Evolutionary conservation across 2,329 filamentous ascomycete genomes (phyloP).

Genomic region (Cladophialophora immunda): DNA sequence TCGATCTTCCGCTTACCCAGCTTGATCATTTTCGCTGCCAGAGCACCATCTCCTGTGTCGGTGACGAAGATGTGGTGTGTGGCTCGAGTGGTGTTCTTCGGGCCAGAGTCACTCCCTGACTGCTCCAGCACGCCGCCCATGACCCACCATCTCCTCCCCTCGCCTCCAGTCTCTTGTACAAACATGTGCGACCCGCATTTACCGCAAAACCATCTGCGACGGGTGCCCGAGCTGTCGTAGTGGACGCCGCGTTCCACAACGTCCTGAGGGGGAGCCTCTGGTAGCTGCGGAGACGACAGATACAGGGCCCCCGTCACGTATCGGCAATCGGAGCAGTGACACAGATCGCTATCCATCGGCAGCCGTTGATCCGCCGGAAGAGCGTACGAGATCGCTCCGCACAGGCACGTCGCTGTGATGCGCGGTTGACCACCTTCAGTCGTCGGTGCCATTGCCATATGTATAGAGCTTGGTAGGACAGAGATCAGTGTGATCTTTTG

Average conservation of each 20-base stretch:
- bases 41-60: constrained; percentile 12
- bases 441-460: not conserved
- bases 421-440: not conserved
- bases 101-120: not conserved
- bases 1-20: not conserved
- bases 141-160: constrained; percentile 1
- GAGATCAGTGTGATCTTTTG: not conserved
- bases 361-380: not conserved
- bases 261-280: not conserved
- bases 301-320: constrained; percentile 6
- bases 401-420: constrained; percentile 4
- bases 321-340: constrained; percentile 9
- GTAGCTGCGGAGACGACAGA: not conserved
- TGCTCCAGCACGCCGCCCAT: constrained; percentile 8
- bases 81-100: not conserved
- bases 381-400: constrained; percentile 3
- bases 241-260: not conserved
- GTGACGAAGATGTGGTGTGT: constrained; percentile 7
- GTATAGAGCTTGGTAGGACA: not conserved
- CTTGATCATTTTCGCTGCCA: not conserved
- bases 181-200: constrained; percentile 7
- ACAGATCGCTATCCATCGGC: not conserved
- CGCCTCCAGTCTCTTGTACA: constrained; percentile 6
- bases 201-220: constrained; percentile 9
- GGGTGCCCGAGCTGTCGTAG: constrained; percentile 6